These are phyloP conservation scores for Trichoderma sp. DNA, from an alignment of 2,329 filamentous ascomycete species.

Conservation along the genomic window DNA sequence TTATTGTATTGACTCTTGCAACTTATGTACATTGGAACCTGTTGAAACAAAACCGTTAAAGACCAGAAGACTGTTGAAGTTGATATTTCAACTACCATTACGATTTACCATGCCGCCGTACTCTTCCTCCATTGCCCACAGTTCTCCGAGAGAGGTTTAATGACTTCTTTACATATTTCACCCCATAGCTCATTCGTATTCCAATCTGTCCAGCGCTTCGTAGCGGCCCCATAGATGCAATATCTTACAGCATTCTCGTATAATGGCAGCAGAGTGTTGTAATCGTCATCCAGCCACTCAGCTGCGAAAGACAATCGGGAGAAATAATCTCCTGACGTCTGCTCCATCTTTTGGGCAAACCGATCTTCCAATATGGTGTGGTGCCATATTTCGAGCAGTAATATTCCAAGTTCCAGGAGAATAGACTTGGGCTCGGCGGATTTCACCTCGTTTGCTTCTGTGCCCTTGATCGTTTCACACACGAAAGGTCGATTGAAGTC, in stretches of 20 bases:
- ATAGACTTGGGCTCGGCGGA: not conserved
- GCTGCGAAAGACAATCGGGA: not conserved
- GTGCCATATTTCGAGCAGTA: constrained; percentile 11
- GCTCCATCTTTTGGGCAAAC: not conserved
- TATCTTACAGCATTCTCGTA: constrained; percentile 10
- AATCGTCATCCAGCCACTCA: constrained; percentile 2
- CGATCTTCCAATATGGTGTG: not conserved
- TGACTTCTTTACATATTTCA: constrained; percentile 10
- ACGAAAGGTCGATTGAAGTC: constrained; percentile 9
- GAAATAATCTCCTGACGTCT: not conserved
- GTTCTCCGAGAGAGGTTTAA: constrained; percentile 11
- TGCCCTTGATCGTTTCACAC: not conserved
- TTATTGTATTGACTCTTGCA: too few relatives aligned
- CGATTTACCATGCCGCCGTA: not conserved
- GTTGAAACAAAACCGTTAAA: too few relatives aligned
- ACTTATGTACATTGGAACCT: not conserved
- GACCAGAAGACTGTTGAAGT: too few relatives aligned
- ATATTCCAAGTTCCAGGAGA: constrained; percentile 12
- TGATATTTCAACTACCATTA: too few relatives aligned
- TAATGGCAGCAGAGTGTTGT: not conserved
- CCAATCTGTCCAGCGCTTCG: not conserved
- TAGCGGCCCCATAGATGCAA: not conserved
- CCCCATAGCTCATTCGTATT: constrained; percentile 2
- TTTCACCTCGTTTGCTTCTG: not conserved
- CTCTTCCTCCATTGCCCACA: constrained; percentile 9